phyloP scores from a whole-genome alignment of 306 rosid genomes.

The Pueraria montana region DNA sequence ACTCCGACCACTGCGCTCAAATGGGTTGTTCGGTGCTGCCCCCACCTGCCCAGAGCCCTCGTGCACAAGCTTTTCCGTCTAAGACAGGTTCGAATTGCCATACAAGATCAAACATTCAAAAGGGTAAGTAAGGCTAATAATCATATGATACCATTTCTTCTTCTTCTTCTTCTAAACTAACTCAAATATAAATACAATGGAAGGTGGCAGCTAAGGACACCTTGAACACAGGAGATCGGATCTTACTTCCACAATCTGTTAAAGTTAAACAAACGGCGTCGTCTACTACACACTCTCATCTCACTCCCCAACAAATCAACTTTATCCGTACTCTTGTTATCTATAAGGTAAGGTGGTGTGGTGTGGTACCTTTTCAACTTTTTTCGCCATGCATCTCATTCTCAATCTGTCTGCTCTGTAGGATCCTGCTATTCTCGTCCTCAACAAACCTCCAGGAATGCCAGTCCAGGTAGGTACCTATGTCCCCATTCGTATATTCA shows the following conservation, averaged over 20 bases:
- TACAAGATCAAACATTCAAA: slow-evolving; percentile 46
- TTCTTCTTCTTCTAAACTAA: background rate
- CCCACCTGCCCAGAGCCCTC: slow-evolving; percentile 77
- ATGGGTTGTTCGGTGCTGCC: slow-evolving; percentile 88
- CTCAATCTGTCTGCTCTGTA: slow-evolving; percentile 36
- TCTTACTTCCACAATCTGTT: slow-evolving; percentile 78
- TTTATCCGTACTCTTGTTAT: slow-evolving; percentile 70
- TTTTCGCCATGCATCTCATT: background rate
- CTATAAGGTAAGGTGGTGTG: no score
- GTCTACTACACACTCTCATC: background rate
- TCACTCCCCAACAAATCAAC: slow-evolving; percentile 65
- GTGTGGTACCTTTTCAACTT: slow-evolving; percentile 44
- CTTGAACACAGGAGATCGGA: slow-evolving; percentile 70
- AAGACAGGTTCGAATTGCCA: slow-evolving; percentile 76
- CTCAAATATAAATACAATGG: background rate
- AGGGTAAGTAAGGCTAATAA: no score
- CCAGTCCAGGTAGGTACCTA: slow-evolving; percentile 78
- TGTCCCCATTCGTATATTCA: background rate
- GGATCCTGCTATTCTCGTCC: slow-evolving; percentile 84
- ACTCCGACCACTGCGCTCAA: slow-evolving; percentile 72
- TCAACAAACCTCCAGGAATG: slow-evolving; percentile 96
- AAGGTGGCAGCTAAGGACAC: slow-evolving; percentile 83
- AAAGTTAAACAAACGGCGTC: slow-evolving; percentile 51
- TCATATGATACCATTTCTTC: no score
- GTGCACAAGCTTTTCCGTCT: slow-evolving; percentile 93